Conservation (phyloP, 805 yeast genomes). For the Sugiyamaella smithiae region DNA sequence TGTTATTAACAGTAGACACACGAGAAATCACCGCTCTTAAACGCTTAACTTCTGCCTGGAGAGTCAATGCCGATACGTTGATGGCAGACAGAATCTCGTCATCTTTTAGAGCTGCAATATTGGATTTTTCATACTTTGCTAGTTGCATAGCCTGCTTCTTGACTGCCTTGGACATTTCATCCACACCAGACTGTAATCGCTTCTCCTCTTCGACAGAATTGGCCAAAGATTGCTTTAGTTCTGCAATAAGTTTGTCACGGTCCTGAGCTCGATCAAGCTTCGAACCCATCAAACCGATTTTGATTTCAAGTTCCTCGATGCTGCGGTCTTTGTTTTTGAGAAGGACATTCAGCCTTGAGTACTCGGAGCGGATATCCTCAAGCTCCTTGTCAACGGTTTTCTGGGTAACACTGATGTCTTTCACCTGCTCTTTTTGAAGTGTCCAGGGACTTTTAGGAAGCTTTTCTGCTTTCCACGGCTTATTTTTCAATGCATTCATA, state of each 20-base stretch:
- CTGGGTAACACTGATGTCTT: slow-evolving; percentile 13
- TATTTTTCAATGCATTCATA: not conserved
- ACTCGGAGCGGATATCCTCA: slow-evolving; percentile 21
- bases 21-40: slow-evolving; percentile 13
- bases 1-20: slow-evolving; percentile 7
- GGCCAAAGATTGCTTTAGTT: slow-evolving; percentile 16
- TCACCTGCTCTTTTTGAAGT: slow-evolving; percentile 19
- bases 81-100: slow-evolving; percentile 9
- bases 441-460: slow-evolving; percentile 26
- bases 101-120: slow-evolving; percentile 12
- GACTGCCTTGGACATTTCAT: slow-evolving; percentile 10
- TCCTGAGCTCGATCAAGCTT: slow-evolving; percentile 24
- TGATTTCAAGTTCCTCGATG: slow-evolving; percentile 30
- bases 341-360: slow-evolving; percentile 19
- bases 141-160: slow-evolving; percentile 18
- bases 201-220: slow-evolving; percentile 12
- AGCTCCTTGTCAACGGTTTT: slow-evolving; percentile 18
- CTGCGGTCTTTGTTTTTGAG: slow-evolving; percentile 23
- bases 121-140: slow-evolving; percentile 13
- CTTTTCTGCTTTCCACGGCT: not conserved
- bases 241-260: slow-evolving; percentile 22
- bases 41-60: slow-evolving; percentile 16
- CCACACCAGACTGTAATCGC: slow-evolving; percentile 14
- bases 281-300: slow-evolving; percentile 22
- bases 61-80: slow-evolving; percentile 8